Evolutionary conservation across 1,284 basidiomycete genomes (phyloP).

Genomic region (Ceratobasidium sp.): DNA sequence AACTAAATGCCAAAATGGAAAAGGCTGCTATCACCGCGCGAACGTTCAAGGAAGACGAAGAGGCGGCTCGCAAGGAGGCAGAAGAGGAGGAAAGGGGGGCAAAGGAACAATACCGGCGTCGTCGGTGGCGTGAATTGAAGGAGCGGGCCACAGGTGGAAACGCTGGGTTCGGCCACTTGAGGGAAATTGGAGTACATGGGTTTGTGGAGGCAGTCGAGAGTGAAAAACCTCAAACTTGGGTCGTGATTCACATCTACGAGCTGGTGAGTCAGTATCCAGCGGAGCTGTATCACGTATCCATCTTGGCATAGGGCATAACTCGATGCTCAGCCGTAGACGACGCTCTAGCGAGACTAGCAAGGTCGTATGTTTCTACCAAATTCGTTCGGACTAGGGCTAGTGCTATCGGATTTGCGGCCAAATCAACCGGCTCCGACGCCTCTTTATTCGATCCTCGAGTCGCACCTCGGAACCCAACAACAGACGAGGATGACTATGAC

Average conservation of each 20-base stretch:
- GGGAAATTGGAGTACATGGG: slow-evolving; percentile 78
- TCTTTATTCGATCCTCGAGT: slow-evolving; percentile 50
- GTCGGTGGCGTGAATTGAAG: slow-evolving; percentile 54
- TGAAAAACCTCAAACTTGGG: slow-evolving; percentile 73
- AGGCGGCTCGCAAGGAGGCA: slow-evolving; percentile 52
- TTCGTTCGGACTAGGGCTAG: slow-evolving; percentile 79
- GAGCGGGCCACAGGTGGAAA: slow-evolving; percentile 24
- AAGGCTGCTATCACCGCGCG: slow-evolving; percentile 63
- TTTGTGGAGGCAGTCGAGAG: slow-evolving; percentile 79
- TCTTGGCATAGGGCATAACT: slow-evolving; percentile 61
- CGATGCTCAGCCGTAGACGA: slow-evolving; percentile 76
- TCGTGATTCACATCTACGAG: slow-evolving; percentile 84
- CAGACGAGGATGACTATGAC: slow-evolving; percentile 43
- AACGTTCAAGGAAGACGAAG: slow-evolving; percentile 75
- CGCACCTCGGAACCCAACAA: slow-evolving; percentile 55
- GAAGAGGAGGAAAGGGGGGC: slow-evolving; percentile 48
- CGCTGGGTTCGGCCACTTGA: slow-evolving; percentile 71
- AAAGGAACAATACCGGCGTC: slow-evolving; percentile 46
- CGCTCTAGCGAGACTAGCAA: slow-evolving; percentile 70
- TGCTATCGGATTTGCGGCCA: slow-evolving; percentile 75
- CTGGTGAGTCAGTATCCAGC: slow-evolving; percentile 56
- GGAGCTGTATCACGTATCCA: neutral
- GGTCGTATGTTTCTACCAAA: slow-evolving; percentile 73
- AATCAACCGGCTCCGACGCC: neutral
- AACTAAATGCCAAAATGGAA: slow-evolving; percentile 64